phyloP scores from a whole-genome alignment of 345 rosid genomes.

The Gossypium arboreum region DNA sequence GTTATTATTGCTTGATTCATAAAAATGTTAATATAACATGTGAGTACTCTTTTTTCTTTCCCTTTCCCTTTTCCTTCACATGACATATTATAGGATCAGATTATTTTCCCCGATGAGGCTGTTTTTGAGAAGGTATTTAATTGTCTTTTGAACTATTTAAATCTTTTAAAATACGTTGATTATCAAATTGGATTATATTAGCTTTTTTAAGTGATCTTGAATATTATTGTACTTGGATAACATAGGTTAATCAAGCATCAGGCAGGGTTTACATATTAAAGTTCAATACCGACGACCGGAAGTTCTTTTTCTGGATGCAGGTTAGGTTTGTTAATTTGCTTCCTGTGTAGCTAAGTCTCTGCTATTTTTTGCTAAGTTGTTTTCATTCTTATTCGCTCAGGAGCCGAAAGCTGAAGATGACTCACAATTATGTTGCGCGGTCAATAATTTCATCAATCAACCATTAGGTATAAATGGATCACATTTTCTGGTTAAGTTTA shows the following conservation, averaged over 20 bases:
- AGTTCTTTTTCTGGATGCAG: conserved; percentile 97
- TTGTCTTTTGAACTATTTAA: not conserved
- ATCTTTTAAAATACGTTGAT: not conserved
- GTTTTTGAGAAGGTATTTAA: conserved; percentile 80
- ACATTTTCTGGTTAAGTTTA: conserved; percentile 9
- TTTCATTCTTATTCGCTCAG: conserved; percentile 29
- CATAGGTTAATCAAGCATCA: conserved; percentile 80
- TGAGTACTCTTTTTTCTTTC: not conserved
- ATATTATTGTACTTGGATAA: conserved; percentile 11
- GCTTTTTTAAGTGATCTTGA: conserved; percentile 4
- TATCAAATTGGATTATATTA: not conserved
- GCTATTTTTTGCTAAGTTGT: conserved; percentile 3
- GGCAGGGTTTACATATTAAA: conserved; percentile 87
- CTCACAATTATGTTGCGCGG: conserved; percentile 54
- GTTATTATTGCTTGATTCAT: not conserved
- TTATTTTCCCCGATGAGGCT: conserved; percentile 91
- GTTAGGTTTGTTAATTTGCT: conserved; percentile 27
- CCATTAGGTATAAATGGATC: conserved; percentile 55
- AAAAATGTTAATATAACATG: not conserved
- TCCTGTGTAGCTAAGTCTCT: conserved; percentile 7
- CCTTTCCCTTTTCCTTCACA: conserved; percentile 45
- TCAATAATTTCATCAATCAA: conserved; percentile 64
- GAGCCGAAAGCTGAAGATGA: conserved; percentile 83
- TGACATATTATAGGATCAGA: conserved; percentile 62
- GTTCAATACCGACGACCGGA: conserved; percentile 82